Evolutionary conservation across 805 yeast species (phyloP).

Genomic region (Candida ipomoeae): DNA sequence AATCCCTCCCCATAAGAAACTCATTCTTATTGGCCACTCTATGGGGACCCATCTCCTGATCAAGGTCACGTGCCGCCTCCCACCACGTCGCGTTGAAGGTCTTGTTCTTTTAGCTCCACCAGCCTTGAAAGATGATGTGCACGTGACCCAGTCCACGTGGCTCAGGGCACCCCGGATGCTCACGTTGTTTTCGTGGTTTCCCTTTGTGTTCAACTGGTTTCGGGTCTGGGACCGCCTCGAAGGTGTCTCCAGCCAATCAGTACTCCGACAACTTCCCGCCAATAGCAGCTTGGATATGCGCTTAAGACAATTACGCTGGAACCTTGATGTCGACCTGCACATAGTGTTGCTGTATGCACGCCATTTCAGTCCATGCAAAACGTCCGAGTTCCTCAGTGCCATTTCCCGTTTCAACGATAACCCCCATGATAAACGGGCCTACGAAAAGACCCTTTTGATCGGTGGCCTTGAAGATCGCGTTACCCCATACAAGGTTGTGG

Average conservation of each 20-base stretch:
- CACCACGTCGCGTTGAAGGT: constrained; percentile 41
- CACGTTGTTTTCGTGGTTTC: constrained; percentile 34
- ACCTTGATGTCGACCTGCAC: constrained; percentile 55
- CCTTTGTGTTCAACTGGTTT: constrained; percentile 49
- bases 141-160: constrained; percentile 4
- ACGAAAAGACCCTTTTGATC: constrained; percentile 49
- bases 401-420: constrained; percentile 34
- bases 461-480: constrained; percentile 57
- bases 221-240: constrained; percentile 58
- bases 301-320: constrained; percentile 64
- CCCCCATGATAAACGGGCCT: constrained; percentile 25
- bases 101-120: constrained; percentile 52
- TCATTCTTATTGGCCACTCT: constrained; percentile 64
- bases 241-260: constrained; percentile 59
- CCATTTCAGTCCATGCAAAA: constrained; percentile 45
- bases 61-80: constrained; percentile 40
- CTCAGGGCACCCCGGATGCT: constrained; percentile 12
- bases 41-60: constrained; percentile 62
- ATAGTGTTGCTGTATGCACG: constrained; percentile 50
- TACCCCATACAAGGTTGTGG: constrained; percentile 44
- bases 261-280: constrained; percentile 46
- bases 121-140: constrained; percentile 2
- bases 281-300: constrained; percentile 36
- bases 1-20: constrained; percentile 37
- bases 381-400: constrained; percentile 42